Conservation (phyloP, 441 rosid species). For the Breynia disticha region DNA sequence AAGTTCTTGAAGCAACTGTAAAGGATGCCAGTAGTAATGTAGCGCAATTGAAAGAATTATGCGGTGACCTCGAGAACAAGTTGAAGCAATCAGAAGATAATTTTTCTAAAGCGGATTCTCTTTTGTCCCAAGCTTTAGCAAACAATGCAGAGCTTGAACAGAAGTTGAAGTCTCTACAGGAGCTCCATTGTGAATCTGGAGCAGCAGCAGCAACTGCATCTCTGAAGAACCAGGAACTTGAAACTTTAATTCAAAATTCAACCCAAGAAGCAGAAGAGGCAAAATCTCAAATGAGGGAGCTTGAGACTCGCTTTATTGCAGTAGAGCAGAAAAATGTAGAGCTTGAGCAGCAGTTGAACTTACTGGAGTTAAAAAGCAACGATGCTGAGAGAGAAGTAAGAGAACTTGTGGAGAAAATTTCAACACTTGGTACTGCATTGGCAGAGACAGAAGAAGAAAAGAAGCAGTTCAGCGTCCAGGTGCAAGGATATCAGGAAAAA, state of each 20-base stretch:
- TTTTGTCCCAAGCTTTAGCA: conserved; percentile 61
- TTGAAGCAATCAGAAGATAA: conserved; percentile 60
- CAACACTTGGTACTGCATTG: conserved; percentile 43
- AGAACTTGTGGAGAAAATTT: conserved; percentile 47
- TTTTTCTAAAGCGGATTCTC: conserved; percentile 52
- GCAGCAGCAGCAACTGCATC: conserved; percentile 57
- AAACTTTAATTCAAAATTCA: conserved; percentile 44
- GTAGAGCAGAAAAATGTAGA: conserved; percentile 65
- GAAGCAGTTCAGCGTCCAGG: conserved; percentile 31
- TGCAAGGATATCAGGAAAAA: conserved; percentile 49
- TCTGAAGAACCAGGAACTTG: conserved; percentile 66
- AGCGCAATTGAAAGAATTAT: conserved; percentile 35
- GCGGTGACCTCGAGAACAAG: conserved; percentile 54
- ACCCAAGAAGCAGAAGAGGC: conserved; percentile 59
- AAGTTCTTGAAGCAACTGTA: conserved; percentile 45
- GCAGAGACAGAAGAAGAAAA: conserved; percentile 58
- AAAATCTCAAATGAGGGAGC: conserved; percentile 52
- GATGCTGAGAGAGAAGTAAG: conserved; percentile 57
- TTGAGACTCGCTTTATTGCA: conserved; percentile 46
- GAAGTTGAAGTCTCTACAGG: conserved; percentile 66
- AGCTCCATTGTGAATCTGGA: conserved; percentile 46
- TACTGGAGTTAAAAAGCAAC: conserved; percentile 40
- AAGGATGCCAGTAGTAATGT: conserved; percentile 38
- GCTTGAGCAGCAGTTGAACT: conserved; percentile 65
- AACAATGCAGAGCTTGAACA: conserved; percentile 63